Evolutionary conservation across 352 stramenopile species (phyloP), one percentile per base, ranked within the genome.

Genomic region (Pythium myriotylum): DNA sequence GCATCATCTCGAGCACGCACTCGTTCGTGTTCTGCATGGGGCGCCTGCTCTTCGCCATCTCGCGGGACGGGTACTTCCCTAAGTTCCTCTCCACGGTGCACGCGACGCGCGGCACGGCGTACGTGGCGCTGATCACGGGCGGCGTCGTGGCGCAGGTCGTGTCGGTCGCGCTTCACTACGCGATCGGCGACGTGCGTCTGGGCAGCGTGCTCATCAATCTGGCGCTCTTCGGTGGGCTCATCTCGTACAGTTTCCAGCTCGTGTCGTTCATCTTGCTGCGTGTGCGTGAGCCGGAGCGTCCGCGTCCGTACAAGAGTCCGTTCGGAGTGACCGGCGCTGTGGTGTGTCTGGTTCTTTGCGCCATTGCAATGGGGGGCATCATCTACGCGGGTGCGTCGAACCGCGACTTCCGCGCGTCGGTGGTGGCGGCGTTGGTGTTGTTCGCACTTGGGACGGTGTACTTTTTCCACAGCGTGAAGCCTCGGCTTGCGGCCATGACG

Each of bases 11-110:
- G 2, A 81, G 69, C 45, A 75, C 68, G 5, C 74, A 88, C 51
- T 84, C 78, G 43, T 88, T 84, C 67, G 70, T 88, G 5, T 88
- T 76, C 26, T 88, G 70, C 63, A 88, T 88, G 78, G 71, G 69
- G 13, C 64, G 62, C 0, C 35, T 86, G 43, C 52, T 88, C 17
- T 84, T 72, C 59, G 78, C 78, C 8, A 88, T 86, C 47, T 76
- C 78, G 4, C 76, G 72, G 12, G 78, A 83, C 57, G 76, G 76
- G 0, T 88, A 76, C 50, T 52, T 81, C 14, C 78, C 74, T 0
- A 52, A 62, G 16, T 58, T 84, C 17, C 62, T 88, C 22, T 70
- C 77, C 23, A 80, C 78, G n/a, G 41, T 79, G 4, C 67, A 82
- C 45, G 62, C 72, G 26, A 72, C 58, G 0, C 72, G 70, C 13